phyloP scores from a whole-genome alignment of 2,329 filamentous ascomycete species.

The Arachnopeziza araneosa region DNA sequence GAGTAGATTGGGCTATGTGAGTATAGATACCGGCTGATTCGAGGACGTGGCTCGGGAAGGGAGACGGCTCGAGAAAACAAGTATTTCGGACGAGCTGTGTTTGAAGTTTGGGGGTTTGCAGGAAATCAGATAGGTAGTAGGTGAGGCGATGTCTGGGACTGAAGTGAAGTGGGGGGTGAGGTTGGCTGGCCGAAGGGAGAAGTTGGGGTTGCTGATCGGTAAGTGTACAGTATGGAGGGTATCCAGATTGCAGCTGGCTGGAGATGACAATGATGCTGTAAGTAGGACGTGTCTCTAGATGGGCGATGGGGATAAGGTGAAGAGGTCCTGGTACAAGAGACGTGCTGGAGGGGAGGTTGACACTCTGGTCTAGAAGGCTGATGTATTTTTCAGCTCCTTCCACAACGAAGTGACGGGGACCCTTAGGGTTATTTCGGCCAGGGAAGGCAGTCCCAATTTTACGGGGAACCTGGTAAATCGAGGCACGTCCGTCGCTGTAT shows the following conservation, averaged over 20 bases:
- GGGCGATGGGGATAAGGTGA: neutral
- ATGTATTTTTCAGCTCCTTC: neutral
- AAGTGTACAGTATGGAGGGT: no score
- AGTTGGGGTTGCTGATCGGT: no score
- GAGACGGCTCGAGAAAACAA: neutral
- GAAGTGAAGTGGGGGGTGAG: no score
- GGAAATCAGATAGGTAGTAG: no score
- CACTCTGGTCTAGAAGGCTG: neutral
- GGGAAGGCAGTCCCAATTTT: neutral
- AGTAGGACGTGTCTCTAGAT: no score
- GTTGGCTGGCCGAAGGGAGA: no score
- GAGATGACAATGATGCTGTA: no score
- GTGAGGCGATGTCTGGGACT: no score
- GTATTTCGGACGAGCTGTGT: neutral
- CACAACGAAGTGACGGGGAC: neutral
- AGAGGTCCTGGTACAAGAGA: neutral
- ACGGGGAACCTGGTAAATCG: constrained; percentile 12
- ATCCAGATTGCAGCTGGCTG: no score
- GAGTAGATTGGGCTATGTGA: neutral
- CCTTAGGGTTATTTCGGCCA: neutral
- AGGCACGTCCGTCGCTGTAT: neutral
- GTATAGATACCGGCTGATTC: neutral
- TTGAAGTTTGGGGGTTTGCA: neutral
- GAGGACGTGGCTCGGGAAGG: neutral
- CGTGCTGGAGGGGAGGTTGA: neutral